phyloP scores from a whole-genome alignment of 257 asterid genomes.

The Solanum tacnaense region DNA sequence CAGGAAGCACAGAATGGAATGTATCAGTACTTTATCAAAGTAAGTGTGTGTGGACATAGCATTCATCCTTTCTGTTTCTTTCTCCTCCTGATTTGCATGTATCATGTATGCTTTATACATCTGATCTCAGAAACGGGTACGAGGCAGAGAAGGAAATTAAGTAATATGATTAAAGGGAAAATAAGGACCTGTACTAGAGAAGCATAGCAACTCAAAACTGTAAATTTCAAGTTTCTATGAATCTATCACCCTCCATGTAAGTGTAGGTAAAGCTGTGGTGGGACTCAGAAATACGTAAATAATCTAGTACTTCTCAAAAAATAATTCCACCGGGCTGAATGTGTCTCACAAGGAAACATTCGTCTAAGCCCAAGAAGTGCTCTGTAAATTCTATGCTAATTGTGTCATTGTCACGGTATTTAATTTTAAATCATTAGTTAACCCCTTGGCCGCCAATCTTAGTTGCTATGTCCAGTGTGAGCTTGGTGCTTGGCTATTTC shows the following conservation, averaged over 20 bases:
- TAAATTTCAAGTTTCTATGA: neutral
- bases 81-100: neutral
- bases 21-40: conserved; percentile 88
- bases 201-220: neutral
- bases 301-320: neutral
- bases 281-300: neutral
- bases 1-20: conserved; percentile 63
- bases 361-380: neutral
- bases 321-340: neutral
- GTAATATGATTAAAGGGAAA: neutral
- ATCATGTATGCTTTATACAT: neutral
- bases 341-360: neutral
- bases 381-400: neutral
- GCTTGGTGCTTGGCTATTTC: neutral
- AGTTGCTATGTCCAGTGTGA: neutral
- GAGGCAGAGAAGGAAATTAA: neutral
- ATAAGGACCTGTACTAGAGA: neutral
- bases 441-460: neutral
- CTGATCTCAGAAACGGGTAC: neutral
- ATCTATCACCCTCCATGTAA: neutral
- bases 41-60: conserved; percentile 9
- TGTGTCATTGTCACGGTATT: neutral
- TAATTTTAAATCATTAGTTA: neutral
- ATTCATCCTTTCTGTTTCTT: neutral
- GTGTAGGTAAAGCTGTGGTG: neutral